phyloP scores from a whole-genome alignment of 108 stramenopile species.

The Nitzschia putrida region DNA sequence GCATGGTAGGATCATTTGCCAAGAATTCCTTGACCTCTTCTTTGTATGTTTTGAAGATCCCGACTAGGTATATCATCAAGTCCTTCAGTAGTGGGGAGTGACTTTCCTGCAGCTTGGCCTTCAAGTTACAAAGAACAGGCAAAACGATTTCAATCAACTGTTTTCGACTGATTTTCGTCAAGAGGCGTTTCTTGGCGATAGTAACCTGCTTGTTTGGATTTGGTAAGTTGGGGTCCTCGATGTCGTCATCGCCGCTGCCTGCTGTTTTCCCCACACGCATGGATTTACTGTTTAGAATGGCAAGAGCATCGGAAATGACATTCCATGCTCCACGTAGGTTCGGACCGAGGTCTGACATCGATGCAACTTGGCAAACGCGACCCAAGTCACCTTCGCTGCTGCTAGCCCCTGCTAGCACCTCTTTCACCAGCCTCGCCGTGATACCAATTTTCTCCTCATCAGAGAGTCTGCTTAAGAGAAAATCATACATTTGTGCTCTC shows the following conservation, averaged over 20 bases:
- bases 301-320: conserved; percentile 71
- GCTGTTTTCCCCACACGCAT: conserved; percentile 64
- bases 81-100: conserved; percentile 84
- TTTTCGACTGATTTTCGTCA: conserved; percentile 87
- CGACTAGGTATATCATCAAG: conserved; percentile 81
- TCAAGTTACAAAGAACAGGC: conserved; percentile 89
- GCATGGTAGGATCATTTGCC: conserved; percentile 72
- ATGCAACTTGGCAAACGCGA: conserved; percentile 50
- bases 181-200: conserved; percentile 75
- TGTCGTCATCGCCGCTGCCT: conserved; percentile 59
- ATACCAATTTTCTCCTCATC: conserved; percentile 92
- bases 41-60: conserved; percentile 76
- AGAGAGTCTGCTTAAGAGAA: conserved; percentile 79
- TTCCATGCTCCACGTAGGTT: conserved; percentile 50
- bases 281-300: conserved; percentile 56
- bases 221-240: conserved; percentile 49
- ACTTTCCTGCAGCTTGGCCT: conserved; percentile 74
- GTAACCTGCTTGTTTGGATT: conserved; percentile 58
- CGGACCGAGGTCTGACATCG: conserved; percentile 21
- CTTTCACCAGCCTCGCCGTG: conserved; percentile 85
- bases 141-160: conserved; percentile 92
- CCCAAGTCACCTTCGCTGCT: conserved; percentile 67
- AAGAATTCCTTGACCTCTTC: conserved; percentile 83
- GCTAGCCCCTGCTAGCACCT: conserved; percentile 76
- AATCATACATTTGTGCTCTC: conserved; percentile 75